Base-by-base conservation (phyloP, 768 basidiomycete genomes). In the Agaricus subrufescens region DNA sequence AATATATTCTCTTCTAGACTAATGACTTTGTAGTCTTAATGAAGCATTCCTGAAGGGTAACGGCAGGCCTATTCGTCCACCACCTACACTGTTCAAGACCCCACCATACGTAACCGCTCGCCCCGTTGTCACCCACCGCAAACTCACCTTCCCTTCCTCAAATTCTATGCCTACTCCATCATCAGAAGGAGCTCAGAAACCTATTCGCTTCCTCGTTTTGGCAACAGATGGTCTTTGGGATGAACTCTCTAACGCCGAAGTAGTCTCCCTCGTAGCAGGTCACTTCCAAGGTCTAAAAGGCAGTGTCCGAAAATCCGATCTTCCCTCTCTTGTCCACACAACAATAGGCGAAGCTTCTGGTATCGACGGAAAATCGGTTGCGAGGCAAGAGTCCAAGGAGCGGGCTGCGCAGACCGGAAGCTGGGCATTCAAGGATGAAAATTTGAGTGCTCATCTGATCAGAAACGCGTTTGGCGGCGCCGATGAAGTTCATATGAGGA, bases 391-490 rank as follows among this genome's bases (percentile, higher is more conserved):
- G 66, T 71, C 76, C 60, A 77, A 77, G 66, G 67, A 69, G 51
- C 63, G 63, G 9, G 66, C 60, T 40, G 65, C 76, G 23, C 55
- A 65, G 23, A 60, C 75, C 31, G 83, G 83, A 12, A 75, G 77
- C 9, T 94, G 91, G 91, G 78, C 81, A 7, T 96, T 95, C 62
- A 80, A 76, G 47, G 91, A 94, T 63, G 84, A 85, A 15, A 89
- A 93, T 62, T 65, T 90, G 54, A 80, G 87, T 58, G 83, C 88
- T 39, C 94, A 95, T 69, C 73, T 96, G 15, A 91, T 95, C 56
- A 79, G 93, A 59, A 96, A 96, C 65, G 91, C 93, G n/a, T 84
- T 94, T 57, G 91, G 91, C n/a, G 92, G 94, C 30, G 89, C 82
- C 2, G 81, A 94, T 64, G 75, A 80, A 52, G 65, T 56, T 46